phyloP scores from a whole-genome alignment of 148 eudicot species.

The Vaccinium vitisidaea region DNA sequence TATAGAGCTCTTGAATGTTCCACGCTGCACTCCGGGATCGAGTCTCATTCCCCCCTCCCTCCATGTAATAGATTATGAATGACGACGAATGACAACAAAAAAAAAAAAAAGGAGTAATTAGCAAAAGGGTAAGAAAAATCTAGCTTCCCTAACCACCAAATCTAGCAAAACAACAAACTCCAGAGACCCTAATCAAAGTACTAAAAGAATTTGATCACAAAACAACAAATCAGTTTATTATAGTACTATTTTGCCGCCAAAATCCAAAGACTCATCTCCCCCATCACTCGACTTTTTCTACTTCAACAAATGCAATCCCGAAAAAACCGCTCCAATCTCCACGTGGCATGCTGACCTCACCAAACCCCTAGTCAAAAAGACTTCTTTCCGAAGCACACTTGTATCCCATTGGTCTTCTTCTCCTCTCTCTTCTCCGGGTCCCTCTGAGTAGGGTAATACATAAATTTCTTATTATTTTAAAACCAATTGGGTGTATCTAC shows the following conservation, averaged over 20 bases:
- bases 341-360: not conserved
- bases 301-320: not conserved
- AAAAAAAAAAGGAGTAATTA: no score
- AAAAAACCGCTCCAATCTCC: not conserved
- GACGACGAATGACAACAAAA: no score
- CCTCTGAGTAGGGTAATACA: not conserved
- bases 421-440: not conserved
- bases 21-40: no score
- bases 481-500: not conserved
- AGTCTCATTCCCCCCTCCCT: no score
- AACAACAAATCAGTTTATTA: not conserved
- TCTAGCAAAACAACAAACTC: not conserved
- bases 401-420: not conserved
- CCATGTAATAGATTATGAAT: no score
- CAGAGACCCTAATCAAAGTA: not conserved
- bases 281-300: not conserved
- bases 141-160: not conserved
- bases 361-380: not conserved
- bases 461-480: not conserved
- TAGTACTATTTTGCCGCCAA: conserved; percentile 1
- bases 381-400: not conserved
- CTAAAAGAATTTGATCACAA: not conserved
- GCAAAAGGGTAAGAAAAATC: not conserved
- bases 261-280: not conserved
- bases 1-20: no score